phyloP scores from a whole-genome alignment of 2,329 filamentous ascomycete genomes.

The Penicillium sp. region DNA sequence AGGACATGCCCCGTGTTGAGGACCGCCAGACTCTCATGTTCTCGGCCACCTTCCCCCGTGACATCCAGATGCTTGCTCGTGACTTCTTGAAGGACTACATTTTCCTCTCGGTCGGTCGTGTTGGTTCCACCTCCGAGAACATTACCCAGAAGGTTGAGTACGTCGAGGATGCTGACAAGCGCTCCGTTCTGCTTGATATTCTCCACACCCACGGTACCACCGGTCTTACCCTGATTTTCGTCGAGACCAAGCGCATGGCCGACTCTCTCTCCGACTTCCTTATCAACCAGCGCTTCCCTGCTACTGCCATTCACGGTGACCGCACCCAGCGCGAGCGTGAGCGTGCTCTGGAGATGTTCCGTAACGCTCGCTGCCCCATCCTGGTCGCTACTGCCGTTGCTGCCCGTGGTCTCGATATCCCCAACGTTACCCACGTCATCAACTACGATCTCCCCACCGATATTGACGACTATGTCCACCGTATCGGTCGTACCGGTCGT shows the following conservation, averaged over 20 bases:
- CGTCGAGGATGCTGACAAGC: slow-evolving; percentile 95
- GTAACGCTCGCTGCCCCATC: slow-evolving; percentile 91
- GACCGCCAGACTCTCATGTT: slow-evolving; percentile 99
- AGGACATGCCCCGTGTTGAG: slow-evolving; percentile 88
- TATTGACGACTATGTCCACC: slow-evolving; percentile 98
- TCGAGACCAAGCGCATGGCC: slow-evolving; percentile 99
- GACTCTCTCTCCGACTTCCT: slow-evolving; percentile 97
- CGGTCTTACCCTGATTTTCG: slow-evolving; percentile 93
- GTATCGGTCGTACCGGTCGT: slow-evolving; percentile 99
- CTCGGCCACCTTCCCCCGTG: slow-evolving; percentile 96
- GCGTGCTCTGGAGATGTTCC: slow-evolving; percentile 96
- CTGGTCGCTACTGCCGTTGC: slow-evolving; percentile 96
- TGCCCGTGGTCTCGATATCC: slow-evolving; percentile 87
- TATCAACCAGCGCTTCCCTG: slow-evolving; percentile 97
- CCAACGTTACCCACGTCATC: slow-evolving; percentile 94
- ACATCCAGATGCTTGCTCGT: slow-evolving; percentile 98
- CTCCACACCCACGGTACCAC: slow-evolving; percentile 83
- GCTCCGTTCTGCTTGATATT: slow-evolving; percentile 94
- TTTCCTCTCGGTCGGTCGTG: slow-evolving; percentile 97
- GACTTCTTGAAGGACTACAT: slow-evolving; percentile 99
- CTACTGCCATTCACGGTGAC: slow-evolving; percentile 97
- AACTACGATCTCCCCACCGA: slow-evolving; percentile 99
- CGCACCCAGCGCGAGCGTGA: slow-evolving; percentile 99
- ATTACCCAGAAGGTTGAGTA: slow-evolving; percentile 99
- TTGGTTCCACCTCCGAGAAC: slow-evolving; percentile 99